Evolutionary conservation across 179 eudicot species (phyloP).

Genomic region (Silene coronaria): DNA sequence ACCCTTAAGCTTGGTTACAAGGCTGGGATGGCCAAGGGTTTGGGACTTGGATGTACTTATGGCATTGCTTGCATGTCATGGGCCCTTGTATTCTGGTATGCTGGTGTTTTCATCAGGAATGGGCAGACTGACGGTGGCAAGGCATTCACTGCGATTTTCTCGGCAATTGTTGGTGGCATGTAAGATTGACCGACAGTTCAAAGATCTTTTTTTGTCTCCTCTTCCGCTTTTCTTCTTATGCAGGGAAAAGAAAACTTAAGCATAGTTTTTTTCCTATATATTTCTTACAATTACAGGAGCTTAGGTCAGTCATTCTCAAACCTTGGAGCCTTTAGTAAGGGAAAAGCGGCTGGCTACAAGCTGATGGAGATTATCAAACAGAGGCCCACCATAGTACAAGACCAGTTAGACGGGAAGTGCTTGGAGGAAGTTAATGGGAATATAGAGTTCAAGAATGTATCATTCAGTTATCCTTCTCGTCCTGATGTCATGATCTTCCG

Average conservation of each 20-base stretch:
- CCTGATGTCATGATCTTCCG: conserved; percentile 90
- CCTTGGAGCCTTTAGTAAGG: conserved; percentile 98
- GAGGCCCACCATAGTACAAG: conserved; percentile 73
- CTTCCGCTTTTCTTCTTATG: background rate
- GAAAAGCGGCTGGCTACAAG: conserved; percentile 94
- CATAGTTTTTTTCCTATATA: background rate
- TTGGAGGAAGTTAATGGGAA: conserved; percentile 75
- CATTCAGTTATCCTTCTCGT: conserved; percentile 89
- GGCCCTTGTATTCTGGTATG: conserved; percentile 99
- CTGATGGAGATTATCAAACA: conserved; percentile 94
- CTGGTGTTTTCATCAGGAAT: conserved; percentile 93
- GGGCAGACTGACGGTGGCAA: conserved; percentile 99
- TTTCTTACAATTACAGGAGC: conserved; percentile 52
- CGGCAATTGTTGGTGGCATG: conserved; percentile 99
- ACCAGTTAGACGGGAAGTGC: conserved; percentile 59
- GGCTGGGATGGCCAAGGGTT: conserved; percentile 99
- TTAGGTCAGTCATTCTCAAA: conserved; percentile 97
- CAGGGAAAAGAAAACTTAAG: background rate
- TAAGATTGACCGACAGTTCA: conserved; percentile 33
- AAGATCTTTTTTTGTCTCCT: background rate
- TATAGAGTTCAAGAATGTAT: conserved; percentile 82
- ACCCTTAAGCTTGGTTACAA: conserved; percentile 92
- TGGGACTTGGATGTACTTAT: conserved; percentile 95
- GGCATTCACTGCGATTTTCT: conserved; percentile 97
- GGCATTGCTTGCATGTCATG: conserved; percentile 99